Base-by-base conservation (phyloP, 169 alveolate genomes). In the Neospora caninum region DNA sequence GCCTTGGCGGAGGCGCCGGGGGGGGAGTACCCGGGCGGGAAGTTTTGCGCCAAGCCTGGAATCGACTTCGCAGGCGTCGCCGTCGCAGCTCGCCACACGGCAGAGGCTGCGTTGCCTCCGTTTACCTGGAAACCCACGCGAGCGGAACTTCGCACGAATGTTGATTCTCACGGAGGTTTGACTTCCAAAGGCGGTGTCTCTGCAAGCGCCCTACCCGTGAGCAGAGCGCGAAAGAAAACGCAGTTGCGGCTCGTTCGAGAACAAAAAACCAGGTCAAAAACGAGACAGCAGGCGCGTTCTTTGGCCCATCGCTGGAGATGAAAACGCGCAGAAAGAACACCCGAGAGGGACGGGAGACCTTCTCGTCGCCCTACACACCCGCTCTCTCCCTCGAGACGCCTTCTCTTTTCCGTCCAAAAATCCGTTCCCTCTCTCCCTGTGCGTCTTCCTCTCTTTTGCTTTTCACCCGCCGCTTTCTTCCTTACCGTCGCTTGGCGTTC, bases 401-500 rank as follows among this genome's bases (percentile, higher is more conserved):
- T 78, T 34, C 25, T 70, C 73, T 64, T 64, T 27, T 64, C 27
- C 73, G 27, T 64, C 27, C 73, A 20, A 18, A 64, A 18, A 6
- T 18, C 39, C 82, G 38, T 69, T 20, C 82, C 39, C 82, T 34
- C 16, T 69, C 82, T 69, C 39, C n/a, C 27, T 64, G 18, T 64
- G 18, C 73, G n/a, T 64, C 73, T 64, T 64, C 73, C 27, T 64
- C 73, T 64, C 27, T 27, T 64, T 64, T 27, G 73, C 73, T 20
- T 64, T 7, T 31, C 39, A 29, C 34, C 2, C n/a, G 73, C 31
- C 31, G 16, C n/a, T 64, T 29, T 16, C 25, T 29, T 64, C 53
- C 89, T 25, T 42, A 82, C 89, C 69, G 89, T 42, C 4, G 69
- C 64, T 31, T 82, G 89, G 54, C 89, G 53, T 31, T 38, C 89